phyloP scores from a whole-genome alignment of 192 early-diverging fungal genomes.

The Coemansia sp. region DNA sequence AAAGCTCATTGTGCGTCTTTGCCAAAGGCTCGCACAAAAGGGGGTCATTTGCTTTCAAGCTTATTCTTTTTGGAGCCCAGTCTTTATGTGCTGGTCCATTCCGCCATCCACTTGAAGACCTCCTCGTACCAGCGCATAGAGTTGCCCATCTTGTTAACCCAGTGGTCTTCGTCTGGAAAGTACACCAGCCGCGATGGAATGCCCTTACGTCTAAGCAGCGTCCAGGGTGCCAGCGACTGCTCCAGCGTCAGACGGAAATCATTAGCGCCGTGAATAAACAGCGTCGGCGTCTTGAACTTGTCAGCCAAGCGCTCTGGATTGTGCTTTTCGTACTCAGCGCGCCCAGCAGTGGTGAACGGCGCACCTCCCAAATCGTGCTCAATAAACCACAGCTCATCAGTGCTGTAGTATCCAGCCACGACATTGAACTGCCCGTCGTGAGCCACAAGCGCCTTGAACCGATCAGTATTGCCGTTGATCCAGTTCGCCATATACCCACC shows the following conservation, averaged over 20 bases:
- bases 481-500: slow-evolving; percentile 88
- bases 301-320: slow-evolving; percentile 70
- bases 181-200: slow-evolving; percentile 71
- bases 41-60: neutral
- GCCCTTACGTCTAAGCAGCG: slow-evolving; percentile 72
- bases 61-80: neutral
- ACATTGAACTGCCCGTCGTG: slow-evolving; percentile 79
- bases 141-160: slow-evolving; percentile 75
- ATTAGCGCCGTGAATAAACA: slow-evolving; percentile 74
- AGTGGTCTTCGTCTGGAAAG: slow-evolving; percentile 78
- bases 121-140: slow-evolving; percentile 74
- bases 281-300: slow-evolving; percentile 77
- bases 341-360: slow-evolving; percentile 59
- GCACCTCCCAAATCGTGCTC: slow-evolving; percentile 74
- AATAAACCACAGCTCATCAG: slow-evolving; percentile 81
- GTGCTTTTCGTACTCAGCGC: slow-evolving; percentile 64
- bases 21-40: neutral
- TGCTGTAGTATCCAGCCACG: slow-evolving; percentile 65
- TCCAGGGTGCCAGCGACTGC: slow-evolving; percentile 74
- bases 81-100: slow-evolving; percentile 14
- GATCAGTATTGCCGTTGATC: slow-evolving; percentile 77
- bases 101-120: slow-evolving; percentile 66
- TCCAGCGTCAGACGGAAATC: slow-evolving; percentile 73
- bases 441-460: slow-evolving; percentile 69
- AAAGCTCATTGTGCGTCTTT: neutral